Evolutionary conservation across 768 basidiomycete species (phyloP).

Genomic region (Agrocybe chaxingu): DNA sequence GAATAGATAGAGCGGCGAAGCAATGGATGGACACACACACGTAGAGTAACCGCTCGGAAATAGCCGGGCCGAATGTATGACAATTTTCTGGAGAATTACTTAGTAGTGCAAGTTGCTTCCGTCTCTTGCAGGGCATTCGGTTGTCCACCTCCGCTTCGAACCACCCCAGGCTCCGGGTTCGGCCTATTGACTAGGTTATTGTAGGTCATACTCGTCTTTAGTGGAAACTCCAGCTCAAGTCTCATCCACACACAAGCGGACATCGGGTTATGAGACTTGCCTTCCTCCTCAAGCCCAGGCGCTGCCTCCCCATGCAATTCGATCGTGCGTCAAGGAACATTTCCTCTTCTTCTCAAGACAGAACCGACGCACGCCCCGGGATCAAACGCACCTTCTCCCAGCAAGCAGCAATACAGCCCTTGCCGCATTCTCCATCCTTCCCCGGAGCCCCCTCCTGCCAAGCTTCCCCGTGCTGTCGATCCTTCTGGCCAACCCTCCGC

Average conservation of each 20-base stretch:
- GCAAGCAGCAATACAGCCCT: constrained; percentile 27
- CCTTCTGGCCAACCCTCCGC: constrained; percentile 8
- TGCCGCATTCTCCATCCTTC: constrained; percentile 17
- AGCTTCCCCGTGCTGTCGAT: constrained; percentile 15
- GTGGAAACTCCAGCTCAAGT: too few relatives aligned
- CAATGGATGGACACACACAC: constrained; percentile 31
- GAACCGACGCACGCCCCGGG: constrained; percentile 11
- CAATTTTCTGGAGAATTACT: constrained; percentile 5
- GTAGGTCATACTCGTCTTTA: constrained; percentile 9
- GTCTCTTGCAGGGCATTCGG: not conserved
- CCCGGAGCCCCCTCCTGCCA: constrained; percentile 17
- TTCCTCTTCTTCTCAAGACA: constrained; percentile 17
- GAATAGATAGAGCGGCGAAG: constrained; percentile 54
- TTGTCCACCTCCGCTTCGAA: not conserved
- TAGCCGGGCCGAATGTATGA: constrained; percentile 11
- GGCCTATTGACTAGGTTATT: constrained; percentile 1
- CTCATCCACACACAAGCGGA: too few relatives aligned
- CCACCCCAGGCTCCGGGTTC: not conserved
- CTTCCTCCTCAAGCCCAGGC: constrained; percentile 43
- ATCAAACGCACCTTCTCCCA: constrained; percentile 49
- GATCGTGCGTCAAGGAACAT: constrained; percentile 31
- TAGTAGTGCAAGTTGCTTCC: constrained; percentile 3
- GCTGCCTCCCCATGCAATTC: constrained; percentile 60
- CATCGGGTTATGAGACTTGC: constrained; percentile 48
- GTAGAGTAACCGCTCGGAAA: constrained; percentile 12